phyloP scores from a whole-genome alignment of 2,329 filamentous ascomycete species.

The Cladobotryum mycophilum region DNA sequence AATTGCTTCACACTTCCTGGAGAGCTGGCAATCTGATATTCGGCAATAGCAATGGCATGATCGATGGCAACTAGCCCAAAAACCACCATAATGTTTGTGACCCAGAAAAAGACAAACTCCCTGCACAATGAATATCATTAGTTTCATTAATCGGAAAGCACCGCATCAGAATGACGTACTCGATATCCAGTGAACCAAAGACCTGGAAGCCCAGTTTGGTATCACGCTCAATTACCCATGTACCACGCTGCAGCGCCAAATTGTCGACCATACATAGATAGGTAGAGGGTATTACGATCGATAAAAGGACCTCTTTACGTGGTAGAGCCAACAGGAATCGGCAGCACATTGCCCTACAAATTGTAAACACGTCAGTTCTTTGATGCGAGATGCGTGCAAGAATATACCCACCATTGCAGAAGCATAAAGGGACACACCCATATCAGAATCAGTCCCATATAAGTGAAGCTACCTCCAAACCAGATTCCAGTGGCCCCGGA shows the following conservation, averaged over 20 bases:
- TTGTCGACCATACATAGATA: slow-evolving; percentile 71
- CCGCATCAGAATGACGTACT: slow-evolving; percentile 27
- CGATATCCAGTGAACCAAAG: slow-evolving; percentile 62
- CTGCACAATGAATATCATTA: background rate
- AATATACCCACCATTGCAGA: slow-evolving; percentile 27
- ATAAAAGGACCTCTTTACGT: slow-evolving; percentile 50
- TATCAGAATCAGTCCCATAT: slow-evolving; percentile 61
- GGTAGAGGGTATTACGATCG: slow-evolving; percentile 57
- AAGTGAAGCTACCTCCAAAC: slow-evolving; percentile 46
- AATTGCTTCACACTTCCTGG: background rate
- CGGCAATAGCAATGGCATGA: slow-evolving; percentile 58
- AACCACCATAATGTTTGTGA: slow-evolving; percentile 63
- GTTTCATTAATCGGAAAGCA: too few relatives aligned
- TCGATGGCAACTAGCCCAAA: slow-evolving; percentile 65
- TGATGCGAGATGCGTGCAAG: background rate
- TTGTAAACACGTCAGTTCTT: background rate
- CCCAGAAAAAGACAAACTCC: slow-evolving; percentile 67
- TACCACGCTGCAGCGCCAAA: slow-evolving; percentile 58
- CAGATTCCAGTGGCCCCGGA: background rate
- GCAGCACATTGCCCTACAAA: background rate
- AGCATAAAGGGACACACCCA: slow-evolving; percentile 64
- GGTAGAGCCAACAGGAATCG: slow-evolving; percentile 7
- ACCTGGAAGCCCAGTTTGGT: slow-evolving; percentile 61
- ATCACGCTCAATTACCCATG: slow-evolving; percentile 62
- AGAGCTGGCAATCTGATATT: slow-evolving; percentile 22